phyloP scores from a whole-genome alignment of 495 filamentous ascomycete species.

The Penicillium antarcticum region DNA sequence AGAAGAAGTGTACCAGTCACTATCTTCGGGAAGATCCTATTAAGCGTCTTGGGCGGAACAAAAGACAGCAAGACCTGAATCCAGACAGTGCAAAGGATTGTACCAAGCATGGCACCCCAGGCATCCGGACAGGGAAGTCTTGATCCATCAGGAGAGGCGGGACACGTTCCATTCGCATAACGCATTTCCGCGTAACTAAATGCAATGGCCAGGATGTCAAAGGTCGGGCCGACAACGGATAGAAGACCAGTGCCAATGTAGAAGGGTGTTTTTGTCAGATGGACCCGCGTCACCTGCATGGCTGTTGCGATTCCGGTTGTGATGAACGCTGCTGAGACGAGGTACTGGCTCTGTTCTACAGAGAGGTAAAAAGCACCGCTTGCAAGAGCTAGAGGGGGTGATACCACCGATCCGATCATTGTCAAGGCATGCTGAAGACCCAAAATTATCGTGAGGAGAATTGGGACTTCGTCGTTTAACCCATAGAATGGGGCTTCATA shows the following conservation, averaged over 20 bases:
- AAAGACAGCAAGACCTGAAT: slow-evolving; percentile 32
- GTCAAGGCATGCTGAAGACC: slow-evolving; percentile 63
- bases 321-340: slow-evolving; percentile 81
- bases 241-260: slow-evolving; percentile 80
- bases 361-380: slow-evolving; percentile 61
- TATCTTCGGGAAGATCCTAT: slow-evolving; percentile 76
- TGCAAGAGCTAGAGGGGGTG: slow-evolving; percentile 75
- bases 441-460: slow-evolving; percentile 65
- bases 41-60: slow-evolving; percentile 54
- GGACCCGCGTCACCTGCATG: slow-evolving; percentile 80
- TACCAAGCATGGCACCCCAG: slow-evolving; percentile 82
- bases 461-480: slow-evolving; percentile 73
- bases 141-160: slow-evolving; percentile 54
- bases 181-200: slow-evolving; percentile 71
- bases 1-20: slow-evolving; percentile 76
- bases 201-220: slow-evolving; percentile 76
- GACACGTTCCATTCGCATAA: slow-evolving; percentile 74
- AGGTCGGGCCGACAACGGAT: slow-evolving; percentile 78
- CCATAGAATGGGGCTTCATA: slow-evolving; percentile 75
- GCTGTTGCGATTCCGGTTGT: slow-evolving; percentile 73
- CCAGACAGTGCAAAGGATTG: slow-evolving; percentile 52
- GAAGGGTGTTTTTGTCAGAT: slow-evolving; percentile 71
- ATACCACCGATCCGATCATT: slow-evolving; percentile 58
- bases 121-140: slow-evolving; percentile 73
- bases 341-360: slow-evolving; percentile 60